Evolutionary conservation across 179 eudicot species (phyloP).

Genomic region (Beta macrorhiza): DNA sequence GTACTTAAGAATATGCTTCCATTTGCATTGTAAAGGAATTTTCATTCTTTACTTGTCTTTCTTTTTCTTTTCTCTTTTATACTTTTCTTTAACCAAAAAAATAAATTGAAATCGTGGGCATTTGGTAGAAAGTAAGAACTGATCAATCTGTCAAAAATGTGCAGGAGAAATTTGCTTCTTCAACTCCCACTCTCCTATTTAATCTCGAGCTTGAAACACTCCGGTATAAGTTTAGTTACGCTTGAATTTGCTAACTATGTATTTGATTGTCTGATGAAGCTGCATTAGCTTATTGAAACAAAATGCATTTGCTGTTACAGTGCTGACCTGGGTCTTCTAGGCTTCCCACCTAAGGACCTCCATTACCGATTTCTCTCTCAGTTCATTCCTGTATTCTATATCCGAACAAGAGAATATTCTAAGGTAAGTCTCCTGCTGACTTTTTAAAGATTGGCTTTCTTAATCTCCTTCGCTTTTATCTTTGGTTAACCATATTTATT

Average conservation of each 20-base stretch:
- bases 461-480: background rate
- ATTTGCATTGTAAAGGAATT: background rate
- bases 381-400: constrained; percentile 84
- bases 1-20: background rate
- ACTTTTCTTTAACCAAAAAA: background rate
- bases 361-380: constrained; percentile 95
- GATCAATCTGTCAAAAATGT: constrained; percentile 21
- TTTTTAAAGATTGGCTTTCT: background rate
- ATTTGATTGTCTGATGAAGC: constrained; percentile 7
- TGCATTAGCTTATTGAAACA: constrained; percentile 19
- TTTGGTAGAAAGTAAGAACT: background rate
- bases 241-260: constrained; percentile 1
- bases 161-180: constrained; percentile 82
- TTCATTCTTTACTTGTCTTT: background rate
- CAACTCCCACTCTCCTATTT: constrained; percentile 84
- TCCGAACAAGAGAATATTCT: constrained; percentile 92
- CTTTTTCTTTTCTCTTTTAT: background rate
- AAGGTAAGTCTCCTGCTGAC: constrained; percentile 53
- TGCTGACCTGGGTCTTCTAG: constrained; percentile 90
- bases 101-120: background rate
- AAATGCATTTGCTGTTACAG: constrained; percentile 41
- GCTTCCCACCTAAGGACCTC: constrained; percentile 89
- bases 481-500: constrained; percentile 12
- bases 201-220: constrained; percentile 96
- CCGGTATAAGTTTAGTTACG: constrained; percentile 50